Evolutionary conservation across 2,329 filamentous ascomycete species (phyloP), one percentile per base, ranked within the genome.

Genomic region (Sporothrix phasma): DNA sequence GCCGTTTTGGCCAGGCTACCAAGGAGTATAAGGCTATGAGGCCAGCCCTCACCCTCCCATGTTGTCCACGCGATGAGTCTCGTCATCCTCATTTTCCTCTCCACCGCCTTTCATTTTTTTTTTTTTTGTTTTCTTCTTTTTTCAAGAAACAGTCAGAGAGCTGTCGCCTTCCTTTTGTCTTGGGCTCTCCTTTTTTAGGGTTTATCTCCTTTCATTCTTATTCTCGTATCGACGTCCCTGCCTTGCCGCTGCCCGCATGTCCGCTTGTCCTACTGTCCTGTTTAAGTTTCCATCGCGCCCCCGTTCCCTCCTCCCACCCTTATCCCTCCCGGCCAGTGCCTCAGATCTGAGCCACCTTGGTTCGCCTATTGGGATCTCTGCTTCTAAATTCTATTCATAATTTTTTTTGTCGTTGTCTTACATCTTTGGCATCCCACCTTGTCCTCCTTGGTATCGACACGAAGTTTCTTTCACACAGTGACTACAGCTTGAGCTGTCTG

Each of bases 1-100:
- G 68, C 68, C 29, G 49, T 64, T 43, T 66, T 67, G 64, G 58
- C 73, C 73, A 77, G 76, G 74, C 74, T 76, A 69, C 70, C 74
- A 73, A 37, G 45, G 45, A 45, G 49, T 83, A 83, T 83, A 83
- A 83, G 80, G 80, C 77, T 80, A 71, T 77, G 76, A 81, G 81
- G 74, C 72, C 79, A 78, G 77, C 73, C 65, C 63, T 49, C 66
- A 24, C 39, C 41, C 73, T 69, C 70, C 69, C 70, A 66, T 65
- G 61, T 65, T 66, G 66, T 62, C 63, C 41, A 51, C 64, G 61
- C 64, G 64, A 67, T 70, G 69, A 70, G 66, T 68, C 68, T 68
- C 66, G 65, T 61, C 65, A 67, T 70, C 69, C 67, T 68, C 68
- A 69, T 65, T 65, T 65, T 69, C 69, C 39, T 67, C 67, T 39